phyloP scores from a whole-genome alignment of 805 yeast species.

The Blastobotrys mokoenaii region DNA sequence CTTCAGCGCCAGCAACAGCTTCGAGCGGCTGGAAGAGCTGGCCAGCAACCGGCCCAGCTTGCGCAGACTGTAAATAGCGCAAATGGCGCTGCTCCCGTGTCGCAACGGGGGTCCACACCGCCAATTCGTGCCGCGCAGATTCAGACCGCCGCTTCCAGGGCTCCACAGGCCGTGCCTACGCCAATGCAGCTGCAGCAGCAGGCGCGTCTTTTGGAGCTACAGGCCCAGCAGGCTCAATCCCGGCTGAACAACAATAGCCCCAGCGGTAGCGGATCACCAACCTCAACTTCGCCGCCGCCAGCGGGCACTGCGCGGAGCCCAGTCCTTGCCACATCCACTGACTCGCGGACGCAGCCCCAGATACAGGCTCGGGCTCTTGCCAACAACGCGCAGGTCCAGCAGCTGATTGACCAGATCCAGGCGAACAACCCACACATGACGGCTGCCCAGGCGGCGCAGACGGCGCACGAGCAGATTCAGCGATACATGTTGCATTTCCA shows the following conservation, averaged over 20 bases:
- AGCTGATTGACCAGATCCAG: conserved; percentile 18
- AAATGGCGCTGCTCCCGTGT: background rate
- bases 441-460: conserved; percentile 26
- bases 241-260: conserved; percentile 7
- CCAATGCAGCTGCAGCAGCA: conserved; percentile 8
- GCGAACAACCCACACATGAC: conserved; percentile 24
- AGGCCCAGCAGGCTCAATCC: conserved; percentile 8
- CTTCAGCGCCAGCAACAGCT: conserved; percentile 18
- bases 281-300: conserved; percentile 3
- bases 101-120: background rate
- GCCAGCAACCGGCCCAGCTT: no score
- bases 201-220: conserved; percentile 1
- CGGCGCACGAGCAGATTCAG: conserved; percentile 27
- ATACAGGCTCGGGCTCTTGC: conserved; percentile 5
- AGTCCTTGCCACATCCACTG: conserved; percentile 1
- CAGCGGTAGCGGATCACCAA: background rate
- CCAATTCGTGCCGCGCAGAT: background rate
- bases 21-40: conserved; percentile 2
- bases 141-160: conserved; percentile 1
- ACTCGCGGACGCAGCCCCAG: conserved; percentile 5
- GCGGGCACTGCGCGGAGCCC: conserved; percentile 1
- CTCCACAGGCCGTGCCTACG: conserved; percentile 1
- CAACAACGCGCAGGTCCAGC: conserved; percentile 17
- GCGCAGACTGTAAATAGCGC: background rate
- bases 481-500: conserved; percentile 18